phyloP scores from a whole-genome alignment of 148 eudicot genomes.

The Bassia scoparia region DNA sequence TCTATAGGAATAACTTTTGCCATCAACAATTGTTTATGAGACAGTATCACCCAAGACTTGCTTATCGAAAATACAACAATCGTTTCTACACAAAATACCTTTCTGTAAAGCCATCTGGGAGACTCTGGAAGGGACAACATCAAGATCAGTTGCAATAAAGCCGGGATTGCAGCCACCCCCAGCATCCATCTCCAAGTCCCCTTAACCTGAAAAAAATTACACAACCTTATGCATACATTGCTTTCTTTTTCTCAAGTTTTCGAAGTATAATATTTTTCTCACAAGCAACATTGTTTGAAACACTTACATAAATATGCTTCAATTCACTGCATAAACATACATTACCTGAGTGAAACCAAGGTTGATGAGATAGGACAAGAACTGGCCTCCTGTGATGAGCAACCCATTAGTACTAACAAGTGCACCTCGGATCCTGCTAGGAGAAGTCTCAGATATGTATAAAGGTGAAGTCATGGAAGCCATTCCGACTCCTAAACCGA shows the following conservation, averaged over 20 bases:
- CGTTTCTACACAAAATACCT: no score
- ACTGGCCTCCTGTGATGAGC: conserved; percentile 42
- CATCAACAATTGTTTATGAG: background rate
- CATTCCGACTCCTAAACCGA: conserved; percentile 43
- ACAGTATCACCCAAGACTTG: no score
- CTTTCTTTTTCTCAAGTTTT: background rate
- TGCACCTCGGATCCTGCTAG: conserved; percentile 40
- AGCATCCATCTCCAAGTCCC: conserved; percentile 51
- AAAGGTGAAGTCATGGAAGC: conserved; percentile 45
- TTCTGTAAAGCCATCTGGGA: conserved; percentile 38
- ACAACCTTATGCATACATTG: background rate
- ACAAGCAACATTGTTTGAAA: no score
- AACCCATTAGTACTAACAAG: conserved; percentile 42
- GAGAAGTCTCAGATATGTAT: conserved; percentile 44
- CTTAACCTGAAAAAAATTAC: conserved; percentile 18
- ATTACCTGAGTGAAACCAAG: conserved; percentile 37
- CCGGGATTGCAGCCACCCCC: conserved; percentile 36
- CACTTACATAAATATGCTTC: no score
- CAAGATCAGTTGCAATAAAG: conserved; percentile 23
- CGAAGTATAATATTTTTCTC: no score
- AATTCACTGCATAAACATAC: background rate
- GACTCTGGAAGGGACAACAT: conserved; percentile 36
- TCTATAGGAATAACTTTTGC: background rate
- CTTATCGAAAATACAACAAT: no score
- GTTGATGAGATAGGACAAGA: conserved; percentile 36